Evolutionary conservation across 2,329 filamentous ascomycete genomes (phyloP).

Genomic region (Fusarium guadeloupense): DNA sequence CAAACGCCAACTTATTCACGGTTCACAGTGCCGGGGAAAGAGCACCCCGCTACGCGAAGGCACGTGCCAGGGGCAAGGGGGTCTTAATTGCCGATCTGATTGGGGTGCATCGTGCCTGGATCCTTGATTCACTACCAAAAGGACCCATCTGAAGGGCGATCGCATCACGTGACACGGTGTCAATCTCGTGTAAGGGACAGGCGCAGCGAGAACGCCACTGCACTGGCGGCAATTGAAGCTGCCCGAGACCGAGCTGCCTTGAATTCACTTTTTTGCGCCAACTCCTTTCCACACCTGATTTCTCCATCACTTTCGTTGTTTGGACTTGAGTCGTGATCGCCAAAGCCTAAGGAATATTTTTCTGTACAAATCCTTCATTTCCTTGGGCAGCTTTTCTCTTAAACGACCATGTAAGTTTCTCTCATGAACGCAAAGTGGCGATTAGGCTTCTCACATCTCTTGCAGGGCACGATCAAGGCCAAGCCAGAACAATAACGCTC

Average conservation of each 20-base stretch:
- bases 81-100: slow-evolving; percentile 28
- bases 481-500: slow-evolving; percentile 23
- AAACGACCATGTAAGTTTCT: slow-evolving; percentile 24
- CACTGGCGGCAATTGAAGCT: too few relatives aligned
- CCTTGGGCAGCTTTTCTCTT: background rate
- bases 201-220: slow-evolving; percentile 35
- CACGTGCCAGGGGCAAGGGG: slow-evolving; percentile 39
- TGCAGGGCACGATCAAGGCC: slow-evolving; percentile 34
- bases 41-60: slow-evolving; percentile 47
- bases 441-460: slow-evolving; percentile 25
- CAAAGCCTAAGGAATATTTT: background rate
- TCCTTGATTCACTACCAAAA: slow-evolving; percentile 9
- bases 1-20: slow-evolving; percentile 44
- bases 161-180: slow-evolving; percentile 50
- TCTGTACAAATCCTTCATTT: background rate
- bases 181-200: slow-evolving; percentile 31
- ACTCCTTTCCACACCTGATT: slow-evolving; percentile 15
- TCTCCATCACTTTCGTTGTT: slow-evolving; percentile 7
- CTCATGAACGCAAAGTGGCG: background rate
- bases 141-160: background rate
- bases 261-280: slow-evolving; percentile 30
- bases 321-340: slow-evolving; percentile 8
- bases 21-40: slow-evolving; percentile 35
- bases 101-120: slow-evolving; percentile 28
- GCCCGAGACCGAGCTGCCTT: slow-evolving; percentile 15